Conservation (phyloP, 768 basidiomycete genomes). For the Leccinum longicurvipes region DNA sequence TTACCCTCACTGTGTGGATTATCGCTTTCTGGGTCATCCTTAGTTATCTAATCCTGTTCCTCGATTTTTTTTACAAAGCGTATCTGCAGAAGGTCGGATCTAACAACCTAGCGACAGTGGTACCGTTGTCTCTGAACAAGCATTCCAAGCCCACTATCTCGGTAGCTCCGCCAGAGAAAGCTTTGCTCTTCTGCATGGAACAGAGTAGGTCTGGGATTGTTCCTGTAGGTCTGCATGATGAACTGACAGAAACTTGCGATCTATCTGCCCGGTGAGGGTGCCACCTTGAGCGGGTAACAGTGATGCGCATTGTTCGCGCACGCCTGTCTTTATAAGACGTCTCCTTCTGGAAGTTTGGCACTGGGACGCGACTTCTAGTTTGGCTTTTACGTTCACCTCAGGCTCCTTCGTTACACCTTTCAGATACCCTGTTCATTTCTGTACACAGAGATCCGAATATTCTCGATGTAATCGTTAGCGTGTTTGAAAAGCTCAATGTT, state of each 20-base stretch:
- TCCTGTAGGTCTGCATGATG: not conserved
- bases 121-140: not conserved
- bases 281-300: not conserved
- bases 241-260: not conserved
- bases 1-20: constrained; percentile 13
- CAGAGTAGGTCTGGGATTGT: not conserved
- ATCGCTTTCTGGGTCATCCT: constrained; percentile 8
- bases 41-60: constrained; percentile 21
- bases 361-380: not conserved
- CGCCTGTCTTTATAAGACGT: not conserved
- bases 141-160: not conserved
- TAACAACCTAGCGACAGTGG: not conserved
- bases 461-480: not conserved
- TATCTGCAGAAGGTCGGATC: constrained; percentile 9
- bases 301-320: not conserved
- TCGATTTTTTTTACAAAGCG: constrained; percentile 22
- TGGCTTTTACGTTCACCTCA: not conserved
- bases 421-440: not conserved
- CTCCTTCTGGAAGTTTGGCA: not conserved
- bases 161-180: not conserved
- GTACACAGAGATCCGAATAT: not conserved
- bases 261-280: not conserved
- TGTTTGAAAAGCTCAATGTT: too few species aligned
- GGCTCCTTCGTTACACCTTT: not conserved
- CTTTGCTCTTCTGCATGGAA: not conserved